A percentile compares a stretch with the other conserved stretches of the same genome.
Conservation (phyloP, 2,329 filamentous ascomycete species). For the Hypocreales sp. region DNA sequence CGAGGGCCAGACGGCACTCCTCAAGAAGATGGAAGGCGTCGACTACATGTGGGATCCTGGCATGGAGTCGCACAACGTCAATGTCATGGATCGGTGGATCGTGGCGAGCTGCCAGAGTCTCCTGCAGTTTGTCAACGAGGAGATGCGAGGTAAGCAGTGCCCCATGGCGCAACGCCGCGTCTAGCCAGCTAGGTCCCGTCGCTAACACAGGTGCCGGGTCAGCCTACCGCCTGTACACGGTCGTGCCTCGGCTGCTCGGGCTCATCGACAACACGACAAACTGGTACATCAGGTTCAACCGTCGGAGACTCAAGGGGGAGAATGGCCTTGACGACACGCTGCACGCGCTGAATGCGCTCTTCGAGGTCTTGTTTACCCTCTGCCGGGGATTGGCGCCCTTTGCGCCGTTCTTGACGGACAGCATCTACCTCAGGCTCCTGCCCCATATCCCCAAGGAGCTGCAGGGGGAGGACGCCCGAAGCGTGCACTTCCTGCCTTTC, state of each 20-base stretch:
- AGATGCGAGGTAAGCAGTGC: conserved; percentile 75
- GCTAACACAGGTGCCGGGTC: too few relatives aligned
- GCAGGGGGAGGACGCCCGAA: conserved; percentile 57
- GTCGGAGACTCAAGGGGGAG: conserved; percentile 80
- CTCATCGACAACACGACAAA: conserved; percentile 95
- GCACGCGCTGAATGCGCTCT: conserved; percentile 85
- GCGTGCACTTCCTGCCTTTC: conserved; percentile 85
- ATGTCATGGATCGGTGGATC: conserved; percentile 96
- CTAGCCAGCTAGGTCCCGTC: conserved; percentile 20
- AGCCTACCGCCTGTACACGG: conserved; percentile 81
- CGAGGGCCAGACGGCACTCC: conserved; percentile 66
- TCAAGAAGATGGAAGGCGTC: conserved; percentile 71
- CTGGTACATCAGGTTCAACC: conserved; percentile 95
- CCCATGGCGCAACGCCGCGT: conserved; percentile 3
- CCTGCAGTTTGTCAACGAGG: conserved; percentile 78
- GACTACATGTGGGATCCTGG: conserved; percentile 68
- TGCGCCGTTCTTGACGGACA: conserved; percentile 89
- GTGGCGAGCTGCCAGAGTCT: conserved; percentile 83
- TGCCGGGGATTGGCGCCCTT: conserved; percentile 84
- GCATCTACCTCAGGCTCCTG: conserved; percentile 74
- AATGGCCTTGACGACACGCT: conserved; percentile 72
- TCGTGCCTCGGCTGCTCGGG: conserved; percentile 68
- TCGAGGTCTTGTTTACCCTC: conserved; percentile 83
- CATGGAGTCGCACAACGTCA: conserved; percentile 61
- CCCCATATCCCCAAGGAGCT: conserved; percentile 65